A percentile compares a stretch with the other conserved stretches of the same genome.
Evolutionary conservation across 257 asterid species (phyloP).

Genomic region (Catharanthus roseus): DNA sequence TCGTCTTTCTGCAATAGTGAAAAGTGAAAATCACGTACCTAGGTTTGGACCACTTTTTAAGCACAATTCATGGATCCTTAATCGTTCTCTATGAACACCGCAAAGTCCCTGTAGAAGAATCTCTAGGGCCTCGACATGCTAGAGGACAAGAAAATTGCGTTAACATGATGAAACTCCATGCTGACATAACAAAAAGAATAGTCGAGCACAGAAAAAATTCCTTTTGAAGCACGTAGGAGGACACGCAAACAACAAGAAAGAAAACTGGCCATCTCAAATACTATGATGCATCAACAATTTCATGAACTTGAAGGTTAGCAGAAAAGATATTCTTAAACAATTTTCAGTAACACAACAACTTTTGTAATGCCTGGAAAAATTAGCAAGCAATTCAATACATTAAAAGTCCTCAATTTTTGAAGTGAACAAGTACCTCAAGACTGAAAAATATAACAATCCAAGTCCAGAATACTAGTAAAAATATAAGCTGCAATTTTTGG

Average conservation of each 20-base stretch:
- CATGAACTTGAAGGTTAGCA: neutral
- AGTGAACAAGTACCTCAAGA: neutral
- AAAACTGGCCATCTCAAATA: neutral
- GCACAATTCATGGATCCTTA: slow-evolving; percentile 80
- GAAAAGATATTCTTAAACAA: neutral
- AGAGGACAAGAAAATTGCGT: slow-evolving; percentile 20
- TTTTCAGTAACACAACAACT: neutral
- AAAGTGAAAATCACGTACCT: slow-evolving; percentile 35
- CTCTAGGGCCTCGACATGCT: slow-evolving; percentile 94
- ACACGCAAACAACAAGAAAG: neutral
- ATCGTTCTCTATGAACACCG: slow-evolving; percentile 75
- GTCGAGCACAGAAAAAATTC: neutral
- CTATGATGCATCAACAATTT: neutral
- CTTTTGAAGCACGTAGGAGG: neutral
- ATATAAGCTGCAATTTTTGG: neutral
- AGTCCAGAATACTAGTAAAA: neutral
- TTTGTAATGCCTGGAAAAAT: neutral
- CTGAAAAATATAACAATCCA: neutral
- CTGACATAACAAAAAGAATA: neutral
- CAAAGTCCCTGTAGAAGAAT: slow-evolving; percentile 94
- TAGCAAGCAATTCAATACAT: neutral
- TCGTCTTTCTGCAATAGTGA: neutral
- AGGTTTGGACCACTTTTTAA: slow-evolving; percentile 75
- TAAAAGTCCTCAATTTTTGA: neutral
- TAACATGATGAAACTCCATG: slow-evolving; percentile 9